Evolutionary conservation across 2,329 filamentous ascomycete genomes (phyloP), one percentile per base, ranked within the genome.

Genomic region (Chaetomiaceae sp.): DNA sequence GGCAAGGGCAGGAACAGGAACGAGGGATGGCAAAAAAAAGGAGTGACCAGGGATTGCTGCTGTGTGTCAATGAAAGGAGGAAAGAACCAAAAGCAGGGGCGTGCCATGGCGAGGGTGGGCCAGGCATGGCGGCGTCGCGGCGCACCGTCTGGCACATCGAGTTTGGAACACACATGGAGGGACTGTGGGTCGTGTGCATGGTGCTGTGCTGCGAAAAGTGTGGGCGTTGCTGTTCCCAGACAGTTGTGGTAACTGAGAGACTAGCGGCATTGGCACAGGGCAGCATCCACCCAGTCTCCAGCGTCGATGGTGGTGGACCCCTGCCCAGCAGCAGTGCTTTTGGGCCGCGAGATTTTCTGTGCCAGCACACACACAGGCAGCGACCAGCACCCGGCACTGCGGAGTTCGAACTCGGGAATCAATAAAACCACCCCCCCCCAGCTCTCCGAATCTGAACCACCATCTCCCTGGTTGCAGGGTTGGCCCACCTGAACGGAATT

Each of bases 1-100:
- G 16, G 33, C 16, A 44, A 54, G 23, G 21, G 5, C 21, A 41
- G 38, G 23, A 29, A 16, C 21, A 18, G 30, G 16, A 38, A 43
- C 27, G 20, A 29, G 30, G 21, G 40, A 38, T 48, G 44, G 44
- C 32, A 25, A 25, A 25, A 27, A 37, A 51, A 51, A 41, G n/a
- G 42, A 46, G 42, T 13, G 48, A 44, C 40, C 30, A 32, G 38
- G 47, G 42, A 36, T 38, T 23, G 13, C 36, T 27, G 33, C 14
- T n/a, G 23, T 42, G 38, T 44, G 34, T 40, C 32, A 32, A 36
- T 30, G 16, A 21, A 41, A 34, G 18, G 36, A 29, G 14, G 13
- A 10, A 16, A 50, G 30, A 43, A 23, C 43, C 29, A 29, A 16
- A 29, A 43, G 33, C 33, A 48, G 33, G 34, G 45, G 23, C 14